Evolutionary conservation across 1,139 yeast species (phyloP).

Genomic region (Sugiyamaella sp.): DNA sequence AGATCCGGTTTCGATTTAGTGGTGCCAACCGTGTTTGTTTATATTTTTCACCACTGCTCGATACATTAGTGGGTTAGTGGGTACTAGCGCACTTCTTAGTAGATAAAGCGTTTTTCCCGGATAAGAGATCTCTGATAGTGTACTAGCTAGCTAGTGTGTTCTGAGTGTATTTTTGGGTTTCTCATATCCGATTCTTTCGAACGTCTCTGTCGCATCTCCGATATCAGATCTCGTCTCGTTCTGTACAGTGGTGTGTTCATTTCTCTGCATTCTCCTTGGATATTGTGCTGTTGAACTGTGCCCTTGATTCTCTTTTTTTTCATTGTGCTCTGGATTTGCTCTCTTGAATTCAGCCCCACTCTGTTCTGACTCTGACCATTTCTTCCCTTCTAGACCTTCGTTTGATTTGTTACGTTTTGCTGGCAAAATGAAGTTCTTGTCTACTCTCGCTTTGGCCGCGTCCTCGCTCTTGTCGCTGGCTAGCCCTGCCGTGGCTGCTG

Average conservation of each 20-base stretch:
- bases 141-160: too few species aligned
- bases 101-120: too few species aligned
- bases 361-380: conserved; percentile 2
- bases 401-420: background rate
- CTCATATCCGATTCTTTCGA: too few species aligned
- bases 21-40: background rate
- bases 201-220: too few species aligned
- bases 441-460: conserved; percentile 22
- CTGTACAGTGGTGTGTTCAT: background rate
- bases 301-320: too few species aligned
- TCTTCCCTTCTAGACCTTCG: background rate
- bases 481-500: conserved; percentile 31
- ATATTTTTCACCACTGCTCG: background rate
- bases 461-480: conserved; percentile 28
- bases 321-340: too few species aligned
- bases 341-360: background rate
- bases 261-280: too few species aligned
- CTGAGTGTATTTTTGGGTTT: too few species aligned
- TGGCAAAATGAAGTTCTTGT: conserved; percentile 24
- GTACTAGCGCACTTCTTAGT: too few species aligned
- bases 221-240: too few species aligned
- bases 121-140: too few species aligned
- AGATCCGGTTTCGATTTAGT: background rate
- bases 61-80: background rate
- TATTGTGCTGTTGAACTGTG: too few species aligned